Evolutionary conservation across 2,329 filamentous ascomycete species (phyloP).

Genomic region (Curvularia verruculosa): DNA sequence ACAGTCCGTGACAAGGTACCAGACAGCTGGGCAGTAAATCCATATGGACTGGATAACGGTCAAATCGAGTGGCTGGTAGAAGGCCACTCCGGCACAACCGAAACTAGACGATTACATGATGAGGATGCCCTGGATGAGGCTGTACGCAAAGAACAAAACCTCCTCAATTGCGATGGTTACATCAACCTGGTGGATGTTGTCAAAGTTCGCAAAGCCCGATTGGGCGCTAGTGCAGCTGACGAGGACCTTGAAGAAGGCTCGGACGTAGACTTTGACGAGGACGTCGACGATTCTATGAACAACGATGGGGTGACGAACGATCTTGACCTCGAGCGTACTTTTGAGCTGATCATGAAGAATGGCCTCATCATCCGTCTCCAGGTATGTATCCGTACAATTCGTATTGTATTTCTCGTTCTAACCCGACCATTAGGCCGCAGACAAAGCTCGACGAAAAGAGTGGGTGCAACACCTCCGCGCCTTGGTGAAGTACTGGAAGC

Average conservation of each 20-base stretch:
- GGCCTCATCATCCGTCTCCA: slow-evolving; percentile 66
- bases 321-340: slow-evolving; percentile 63
- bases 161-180: slow-evolving; percentile 67
- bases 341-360: slow-evolving; percentile 68
- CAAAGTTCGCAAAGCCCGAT: slow-evolving; percentile 62
- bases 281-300: slow-evolving; percentile 52
- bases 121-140: slow-evolving; percentile 65
- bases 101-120: slow-evolving; percentile 59
- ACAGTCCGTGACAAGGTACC: slow-evolving; percentile 64
- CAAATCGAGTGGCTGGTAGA: slow-evolving; percentile 63
- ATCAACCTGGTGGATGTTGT: slow-evolving; percentile 65
- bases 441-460: slow-evolving; percentile 62
- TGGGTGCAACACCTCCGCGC: slow-evolving; percentile 66
- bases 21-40: slow-evolving; percentile 66
- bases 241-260: slow-evolving; percentile 58
- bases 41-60: slow-evolving; percentile 62
- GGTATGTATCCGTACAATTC: slow-evolving; percentile 38
- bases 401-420: slow-evolving; percentile 15
- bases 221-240: slow-evolving; percentile 60
- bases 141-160: slow-evolving; percentile 63
- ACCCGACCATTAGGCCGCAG: slow-evolving; percentile 53
- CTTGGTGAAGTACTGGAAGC: slow-evolving; percentile 67
- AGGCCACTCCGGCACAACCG: slow-evolving; percentile 49
- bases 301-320: slow-evolving; percentile 62
- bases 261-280: slow-evolving; percentile 62